phyloP scores from a whole-genome alignment of 306 rosid species.

The Malus sylvestris region DNA sequence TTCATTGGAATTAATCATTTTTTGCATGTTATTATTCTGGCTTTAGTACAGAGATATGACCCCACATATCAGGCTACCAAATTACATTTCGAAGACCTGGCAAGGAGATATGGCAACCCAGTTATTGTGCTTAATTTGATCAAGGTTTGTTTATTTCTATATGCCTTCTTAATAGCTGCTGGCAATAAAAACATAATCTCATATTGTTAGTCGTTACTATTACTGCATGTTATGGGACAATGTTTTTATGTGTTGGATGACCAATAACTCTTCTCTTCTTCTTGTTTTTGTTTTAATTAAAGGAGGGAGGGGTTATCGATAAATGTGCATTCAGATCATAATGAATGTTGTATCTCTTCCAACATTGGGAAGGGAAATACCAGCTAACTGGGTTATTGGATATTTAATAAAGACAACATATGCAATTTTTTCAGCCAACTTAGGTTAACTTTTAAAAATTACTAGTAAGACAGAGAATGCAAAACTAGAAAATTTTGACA shows the following conservation, averaged over 20 bases:
- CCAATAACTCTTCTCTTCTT: not conserved
- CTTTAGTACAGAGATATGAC: constrained; percentile 91
- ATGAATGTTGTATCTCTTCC: not conserved
- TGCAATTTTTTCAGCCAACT: not conserved
- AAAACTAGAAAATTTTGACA: not conserved
- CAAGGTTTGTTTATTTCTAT: constrained; percentile 42
- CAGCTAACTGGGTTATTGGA: not conserved
- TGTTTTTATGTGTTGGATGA: not conserved
- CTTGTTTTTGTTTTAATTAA: not conserved
- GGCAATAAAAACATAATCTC: not conserved
- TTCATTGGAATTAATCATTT: constrained; percentile 4
- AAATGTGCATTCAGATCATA: not conserved
- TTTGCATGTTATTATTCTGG: constrained; percentile 5
- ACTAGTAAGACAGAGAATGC: not conserved
- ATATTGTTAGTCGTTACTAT: not conserved
- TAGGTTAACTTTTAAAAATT: not conserved
- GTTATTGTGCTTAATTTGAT: constrained; percentile 84
- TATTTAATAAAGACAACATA: not conserved
- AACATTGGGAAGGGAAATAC: not conserved
- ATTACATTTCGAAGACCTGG: constrained; percentile 89
- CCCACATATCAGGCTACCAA: constrained; percentile 91
- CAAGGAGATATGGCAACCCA: constrained; percentile 83
- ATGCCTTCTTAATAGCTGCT: constrained; percentile 2
- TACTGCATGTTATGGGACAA: not conserved
- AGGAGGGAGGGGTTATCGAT: not conserved